Evolutionary conservation across 306 rosid species (phyloP).

Genomic region (Citrullus mucosospermus): DNA sequence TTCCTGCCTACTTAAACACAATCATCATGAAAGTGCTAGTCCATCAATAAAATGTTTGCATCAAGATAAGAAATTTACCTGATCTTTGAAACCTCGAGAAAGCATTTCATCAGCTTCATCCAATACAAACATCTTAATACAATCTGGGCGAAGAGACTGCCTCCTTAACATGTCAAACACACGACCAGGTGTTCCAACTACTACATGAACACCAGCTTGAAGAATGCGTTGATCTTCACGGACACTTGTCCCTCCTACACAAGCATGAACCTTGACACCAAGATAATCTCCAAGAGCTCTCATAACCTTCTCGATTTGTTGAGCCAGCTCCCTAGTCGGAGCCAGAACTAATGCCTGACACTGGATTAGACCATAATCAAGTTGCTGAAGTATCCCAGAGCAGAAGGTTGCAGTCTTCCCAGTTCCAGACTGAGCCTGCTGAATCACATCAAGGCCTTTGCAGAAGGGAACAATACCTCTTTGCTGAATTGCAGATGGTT

Average conservation of each 20-base stretch:
- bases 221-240: slow-evolving; percentile 98
- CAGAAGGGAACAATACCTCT: slow-evolving; percentile 97
- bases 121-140: slow-evolving; percentile 79
- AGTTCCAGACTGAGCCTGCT: slow-evolving; percentile 96
- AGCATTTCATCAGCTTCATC: slow-evolving; percentile 99
- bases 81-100: slow-evolving; percentile 96
- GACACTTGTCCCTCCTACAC: slow-evolving; percentile 91
- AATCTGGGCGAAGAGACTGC: slow-evolving; percentile 85
- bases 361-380: slow-evolving; percentile 79
- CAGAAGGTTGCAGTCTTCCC: slow-evolving; percentile 97
- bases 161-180: slow-evolving; percentile 92
- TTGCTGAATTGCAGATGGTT: slow-evolving; percentile 98
- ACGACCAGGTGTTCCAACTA: slow-evolving; percentile 96
- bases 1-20: not conserved
- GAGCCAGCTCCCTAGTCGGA: slow-evolving; percentile 91
- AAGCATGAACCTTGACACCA: slow-evolving; percentile 97
- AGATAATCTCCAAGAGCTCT: slow-evolving; percentile 98
- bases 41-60: not conserved
- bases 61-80: slow-evolving; percentile 36
- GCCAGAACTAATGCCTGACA: slow-evolving; percentile 97
- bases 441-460: slow-evolving; percentile 95
- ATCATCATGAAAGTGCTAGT: not conserved
- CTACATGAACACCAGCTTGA: slow-evolving; percentile 92
- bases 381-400: slow-evolving; percentile 92
- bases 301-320: slow-evolving; percentile 96